Evolutionary conservation across 139 green algal species (phyloP), one percentile per base, ranked within the genome.

Genomic region (Haematococcus lacustris): DNA sequence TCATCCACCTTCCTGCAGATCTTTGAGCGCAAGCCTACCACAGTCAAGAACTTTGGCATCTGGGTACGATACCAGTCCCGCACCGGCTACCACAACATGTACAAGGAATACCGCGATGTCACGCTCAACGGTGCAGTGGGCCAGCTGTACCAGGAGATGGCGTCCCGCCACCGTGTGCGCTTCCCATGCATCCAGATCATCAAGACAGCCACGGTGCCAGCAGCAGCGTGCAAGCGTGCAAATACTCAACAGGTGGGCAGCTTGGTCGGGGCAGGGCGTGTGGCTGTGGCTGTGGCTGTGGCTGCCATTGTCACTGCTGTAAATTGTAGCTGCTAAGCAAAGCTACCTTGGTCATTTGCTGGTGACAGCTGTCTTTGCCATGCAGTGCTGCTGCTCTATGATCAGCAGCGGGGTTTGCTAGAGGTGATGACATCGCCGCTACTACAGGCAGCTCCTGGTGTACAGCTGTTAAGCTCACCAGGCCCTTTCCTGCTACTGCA

Each of bases 41-140:
- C 86, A 2, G 85, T 97, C 47, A 98, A 98, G 90, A 99, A 99
- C 91, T 99, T 91, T 85, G 96, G 94, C 78, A 89, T 99, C 69
- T 99, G 96, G 96, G 86, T 99, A 60, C 93, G 96, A 51, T 98
- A 97, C 87, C 87, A 96, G 83, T 97, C 90, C 2, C 90, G 96
- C 59, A 98, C 93, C n/a, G 95, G 95, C 43, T 90, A 90, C 66
- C 90, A 97, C 89, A 98, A 97, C 90, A 91, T 92, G 85, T 97
- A 97, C 92, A 98, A 98, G 87, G 95, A 99, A 91, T 99, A 98
- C 91, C 87, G 96, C 51, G 93, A 99, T 81, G 83, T 86, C 28
- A 99, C 94, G 41, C 88, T 99, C 37, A 99, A 99, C 80, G 93
- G 92, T 51, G 91, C 93, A 21, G 90, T 99, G 30, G 86, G 92